Percentiles rank a stretch among this genome's conserved stretches.
phyloP scores from a whole-genome alignment of 2,329 filamentous ascomycete species.

The Exophiala phaeomuriformis region DNA sequence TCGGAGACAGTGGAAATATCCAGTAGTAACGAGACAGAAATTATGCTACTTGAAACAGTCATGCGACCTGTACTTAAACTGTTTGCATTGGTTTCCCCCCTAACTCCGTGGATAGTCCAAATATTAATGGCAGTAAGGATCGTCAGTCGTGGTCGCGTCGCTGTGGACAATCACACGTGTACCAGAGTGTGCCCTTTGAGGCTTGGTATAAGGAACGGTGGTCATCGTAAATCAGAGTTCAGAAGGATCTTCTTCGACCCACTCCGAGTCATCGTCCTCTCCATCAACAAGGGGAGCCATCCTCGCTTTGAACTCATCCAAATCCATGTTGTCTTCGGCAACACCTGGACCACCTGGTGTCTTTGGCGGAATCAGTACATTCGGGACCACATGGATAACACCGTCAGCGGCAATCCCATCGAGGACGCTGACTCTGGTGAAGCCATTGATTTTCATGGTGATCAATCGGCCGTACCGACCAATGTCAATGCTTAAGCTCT shows the following conservation, averaged over 20 bases:
- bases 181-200: neutral
- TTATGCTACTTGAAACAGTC: neutral
- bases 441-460: constrained; percentile 68
- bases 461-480: constrained; percentile 60
- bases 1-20: neutral
- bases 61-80: neutral
- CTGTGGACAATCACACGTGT: constrained; percentile 1
- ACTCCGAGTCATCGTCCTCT: constrained; percentile 23
- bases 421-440: constrained; percentile 55
- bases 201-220: neutral
- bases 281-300: constrained; percentile 39
- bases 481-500: constrained; percentile 64
- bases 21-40: neutral
- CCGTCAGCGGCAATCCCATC: constrained; percentile 72
- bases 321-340: constrained; percentile 38
- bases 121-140: constrained; percentile 12
- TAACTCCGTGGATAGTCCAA: neutral
- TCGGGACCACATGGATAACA: constrained; percentile 68
- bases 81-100: neutral
- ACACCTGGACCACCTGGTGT: constrained; percentile 37
- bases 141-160: constrained; percentile 13
- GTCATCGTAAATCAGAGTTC: constrained; percentile 6
- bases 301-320: constrained; percentile 56
- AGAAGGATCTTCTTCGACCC: constrained; percentile 10
- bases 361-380: constrained; percentile 69